A percentile compares a stretch with the other conserved stretches of the same genome.
phyloP scores from a whole-genome alignment of 257 asterid species.

The Ilex asprella region DNA sequence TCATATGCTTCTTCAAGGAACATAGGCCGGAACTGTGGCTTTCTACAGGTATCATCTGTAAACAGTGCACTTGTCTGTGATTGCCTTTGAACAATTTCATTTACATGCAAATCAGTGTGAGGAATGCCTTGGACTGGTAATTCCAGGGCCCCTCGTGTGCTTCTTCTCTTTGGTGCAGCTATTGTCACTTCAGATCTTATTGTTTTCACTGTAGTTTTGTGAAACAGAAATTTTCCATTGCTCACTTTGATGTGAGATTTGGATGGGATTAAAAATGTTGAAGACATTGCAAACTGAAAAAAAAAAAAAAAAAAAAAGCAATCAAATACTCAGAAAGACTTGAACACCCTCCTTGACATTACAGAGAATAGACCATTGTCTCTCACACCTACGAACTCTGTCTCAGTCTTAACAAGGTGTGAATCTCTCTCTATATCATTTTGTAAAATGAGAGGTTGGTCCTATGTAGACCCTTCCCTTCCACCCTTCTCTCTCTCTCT shows the following conservation, averaged over 20 bases:
- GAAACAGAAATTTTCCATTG: slow-evolving; percentile 8
- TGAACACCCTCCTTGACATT: no score
- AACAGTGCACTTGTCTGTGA: slow-evolving; percentile 17
- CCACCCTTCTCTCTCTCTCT: no score
- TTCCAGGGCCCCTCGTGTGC: slow-evolving; percentile 19
- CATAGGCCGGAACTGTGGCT: slow-evolving; percentile 35
- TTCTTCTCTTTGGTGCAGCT: slow-evolving; percentile 37
- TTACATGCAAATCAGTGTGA: slow-evolving; percentile 31
- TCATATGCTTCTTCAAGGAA: slow-evolving; percentile 68
- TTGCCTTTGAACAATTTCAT: slow-evolving; percentile 55
- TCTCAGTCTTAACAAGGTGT: no score
- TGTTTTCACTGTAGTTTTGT: slow-evolving; percentile 3
- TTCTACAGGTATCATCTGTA: slow-evolving; percentile 10
- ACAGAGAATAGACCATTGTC: no score
- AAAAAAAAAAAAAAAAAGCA: no score
- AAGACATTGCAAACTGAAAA: slow-evolving; percentile 23
- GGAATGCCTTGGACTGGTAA: slow-evolving; percentile 38
- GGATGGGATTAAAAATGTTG: slow-evolving; percentile 29
- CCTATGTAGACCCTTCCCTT: no score
- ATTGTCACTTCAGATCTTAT: slow-evolving; percentile 18
- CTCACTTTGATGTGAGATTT: slow-evolving; percentile 17
- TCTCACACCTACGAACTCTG: no score
- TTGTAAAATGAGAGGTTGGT: no score
- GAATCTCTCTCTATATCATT: no score
- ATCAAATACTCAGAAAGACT: no score